Percentiles rank a stretch among this genome's conserved stretches.
Conservation (phyloP, 768 basidiomycete species). For the Hericium coralloides region DNA sequence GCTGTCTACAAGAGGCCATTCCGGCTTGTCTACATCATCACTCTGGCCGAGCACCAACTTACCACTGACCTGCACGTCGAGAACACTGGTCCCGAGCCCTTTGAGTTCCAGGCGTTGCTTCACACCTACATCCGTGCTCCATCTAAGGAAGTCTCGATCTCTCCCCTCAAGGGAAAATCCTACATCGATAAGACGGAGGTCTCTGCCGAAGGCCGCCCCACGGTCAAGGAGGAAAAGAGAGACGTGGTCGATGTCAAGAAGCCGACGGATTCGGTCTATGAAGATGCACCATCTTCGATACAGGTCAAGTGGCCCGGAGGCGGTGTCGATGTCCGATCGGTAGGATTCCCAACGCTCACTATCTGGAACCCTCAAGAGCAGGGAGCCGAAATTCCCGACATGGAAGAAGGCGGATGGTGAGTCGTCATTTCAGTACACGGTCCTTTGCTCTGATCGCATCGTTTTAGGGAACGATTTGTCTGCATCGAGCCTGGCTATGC, state of each 20-base stretch:
- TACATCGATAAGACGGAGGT: constrained; percentile 81
- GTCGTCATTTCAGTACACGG: constrained; percentile 15
- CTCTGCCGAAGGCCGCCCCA: constrained; percentile 38
- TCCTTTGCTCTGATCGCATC: constrained; percentile 5
- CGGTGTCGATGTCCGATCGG: constrained; percentile 41
- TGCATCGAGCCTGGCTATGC: constrained; percentile 92
- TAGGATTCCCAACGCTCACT: constrained; percentile 72
- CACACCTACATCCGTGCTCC: constrained; percentile 83
- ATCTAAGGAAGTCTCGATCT: constrained; percentile 46
- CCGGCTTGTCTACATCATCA: constrained; percentile 73
- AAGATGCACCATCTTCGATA: constrained; percentile 48
- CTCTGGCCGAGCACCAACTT: constrained; percentile 63
- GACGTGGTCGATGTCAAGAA: constrained; percentile 54
- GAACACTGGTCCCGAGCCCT: constrained; percentile 42
- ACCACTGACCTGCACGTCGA: constrained; percentile 74
- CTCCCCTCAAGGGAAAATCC: constrained; percentile 49
- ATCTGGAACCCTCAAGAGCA: constrained; percentile 87
- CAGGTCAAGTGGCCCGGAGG: constrained; percentile 44
- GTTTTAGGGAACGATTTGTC: constrained; percentile 65
- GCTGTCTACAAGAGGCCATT: constrained; percentile 57
- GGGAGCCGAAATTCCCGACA: constrained; percentile 74
- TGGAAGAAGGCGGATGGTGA: constrained; percentile 86
- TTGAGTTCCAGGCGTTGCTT: constrained; percentile 89
- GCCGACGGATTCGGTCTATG: constrained; percentile 73
- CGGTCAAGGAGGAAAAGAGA: constrained; percentile 49